phyloP scores from a whole-genome alignment of 129 eudicot species.

The Flaveria trinervia region DNA sequence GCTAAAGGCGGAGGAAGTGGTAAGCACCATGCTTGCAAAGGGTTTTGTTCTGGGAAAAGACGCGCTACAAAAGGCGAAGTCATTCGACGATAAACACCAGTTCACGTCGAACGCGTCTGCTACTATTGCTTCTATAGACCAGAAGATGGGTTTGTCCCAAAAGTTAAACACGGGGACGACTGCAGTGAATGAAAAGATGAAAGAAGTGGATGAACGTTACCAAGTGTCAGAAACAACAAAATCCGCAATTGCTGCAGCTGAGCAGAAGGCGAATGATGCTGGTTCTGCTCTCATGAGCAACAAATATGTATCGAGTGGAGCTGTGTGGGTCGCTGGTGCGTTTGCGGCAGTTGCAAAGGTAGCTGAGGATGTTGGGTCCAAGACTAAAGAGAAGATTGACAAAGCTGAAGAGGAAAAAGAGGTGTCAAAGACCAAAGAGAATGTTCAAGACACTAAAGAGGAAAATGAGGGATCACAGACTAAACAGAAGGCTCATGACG shows the following conservation, averaged over 20 bases:
- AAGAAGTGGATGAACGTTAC: conserved; percentile 54
- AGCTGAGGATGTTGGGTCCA: conserved; percentile 56
- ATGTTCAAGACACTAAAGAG: not conserved
- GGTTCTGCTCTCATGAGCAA: conserved; percentile 68
- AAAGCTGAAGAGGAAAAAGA: conserved; percentile 57
- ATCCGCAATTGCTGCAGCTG: conserved; percentile 61
- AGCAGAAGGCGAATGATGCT: conserved; percentile 54
- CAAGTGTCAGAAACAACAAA: conserved; percentile 69
- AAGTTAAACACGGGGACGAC: conserved; percentile 59
- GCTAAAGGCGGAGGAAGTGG: conserved; percentile 73
- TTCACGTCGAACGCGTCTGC: conserved; percentile 58
- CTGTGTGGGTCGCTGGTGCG: conserved; percentile 66
- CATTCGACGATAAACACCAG: conserved; percentile 61
- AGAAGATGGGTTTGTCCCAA: conserved; percentile 54
- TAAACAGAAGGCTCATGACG: conserved; percentile 43
- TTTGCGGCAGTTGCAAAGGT: conserved; percentile 50
- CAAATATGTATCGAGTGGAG: conserved; percentile 58
- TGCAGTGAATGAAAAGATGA: conserved; percentile 56
- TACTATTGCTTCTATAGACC: conserved; percentile 56
- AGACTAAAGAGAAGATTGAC: conserved; percentile 61
- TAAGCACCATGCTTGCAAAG: conserved; percentile 79
- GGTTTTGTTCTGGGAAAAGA: conserved; percentile 75
- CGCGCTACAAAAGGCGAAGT: conserved; percentile 57
- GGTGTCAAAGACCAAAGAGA: conserved; percentile 40
- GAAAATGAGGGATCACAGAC: conserved; percentile 23